Conservation (phyloP, 208 protist species). For the Kentomonas sorsogonicus region DNA sequence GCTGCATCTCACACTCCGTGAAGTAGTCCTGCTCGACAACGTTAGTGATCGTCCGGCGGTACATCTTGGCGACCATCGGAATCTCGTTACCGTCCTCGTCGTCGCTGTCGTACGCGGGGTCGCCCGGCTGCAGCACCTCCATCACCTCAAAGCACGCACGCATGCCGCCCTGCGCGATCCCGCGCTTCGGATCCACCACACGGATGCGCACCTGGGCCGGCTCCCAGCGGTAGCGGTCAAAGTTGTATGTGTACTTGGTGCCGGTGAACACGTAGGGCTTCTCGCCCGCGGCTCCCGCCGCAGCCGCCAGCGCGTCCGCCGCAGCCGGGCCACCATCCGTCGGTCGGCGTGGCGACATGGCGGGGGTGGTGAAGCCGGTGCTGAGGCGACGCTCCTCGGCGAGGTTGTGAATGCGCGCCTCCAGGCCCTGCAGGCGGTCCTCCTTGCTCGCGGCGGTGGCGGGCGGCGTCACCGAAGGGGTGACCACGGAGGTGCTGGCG, state of each 20-base stretch:
- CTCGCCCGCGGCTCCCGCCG: conserved; percentile 12
- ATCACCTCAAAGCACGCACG: conserved; percentile 66
- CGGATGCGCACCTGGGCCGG: conserved; percentile 27
- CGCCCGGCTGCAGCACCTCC: too few relatives aligned
- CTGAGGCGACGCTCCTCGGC: too few relatives aligned
- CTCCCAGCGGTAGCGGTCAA: conserved; percentile 32
- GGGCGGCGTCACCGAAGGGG: too few relatives aligned
- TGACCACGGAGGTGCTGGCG: too few relatives aligned
- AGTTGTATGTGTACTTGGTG: conserved; percentile 47
- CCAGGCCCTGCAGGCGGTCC: too few relatives aligned
- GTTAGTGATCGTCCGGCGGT: conserved; percentile 44
- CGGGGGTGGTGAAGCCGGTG: too few relatives aligned
- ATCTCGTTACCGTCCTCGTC: too few relatives aligned
- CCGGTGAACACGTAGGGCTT: conserved; percentile 31
- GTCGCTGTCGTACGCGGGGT: conserved; percentile 32
- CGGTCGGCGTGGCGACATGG: too few relatives aligned
- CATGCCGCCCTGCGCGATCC: conserved; percentile 62
- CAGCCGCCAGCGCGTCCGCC: conserved; percentile 9
- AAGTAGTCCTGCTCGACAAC: conserved; percentile 77
- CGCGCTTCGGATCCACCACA: conserved; percentile 30
- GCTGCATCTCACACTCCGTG: conserved; percentile 56
- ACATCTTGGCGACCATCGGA: conserved; percentile 65
- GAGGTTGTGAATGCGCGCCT: too few relatives aligned
- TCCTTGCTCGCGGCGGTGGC: too few relatives aligned
- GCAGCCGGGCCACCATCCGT: too few relatives aligned